phyloP scores from a whole-genome alignment of 208 protist genomes.

The Trypanosoma lewisi region DNA sequence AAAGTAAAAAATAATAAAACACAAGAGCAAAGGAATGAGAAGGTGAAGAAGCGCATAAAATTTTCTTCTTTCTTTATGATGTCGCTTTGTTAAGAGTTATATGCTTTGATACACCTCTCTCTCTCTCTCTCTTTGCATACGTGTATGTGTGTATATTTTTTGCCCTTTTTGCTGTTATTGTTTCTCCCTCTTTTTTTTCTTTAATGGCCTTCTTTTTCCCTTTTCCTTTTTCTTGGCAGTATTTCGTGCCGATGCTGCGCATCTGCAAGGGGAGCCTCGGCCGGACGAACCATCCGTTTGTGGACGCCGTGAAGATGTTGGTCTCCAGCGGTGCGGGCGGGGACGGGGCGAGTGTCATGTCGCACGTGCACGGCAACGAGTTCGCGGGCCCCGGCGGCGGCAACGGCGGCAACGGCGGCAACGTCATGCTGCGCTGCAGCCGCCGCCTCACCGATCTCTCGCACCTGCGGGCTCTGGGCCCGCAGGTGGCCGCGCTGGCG shows the following conservation, averaged over 20 bases:
- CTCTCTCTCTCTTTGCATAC: too few relatives aligned
- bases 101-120: too few relatives aligned
- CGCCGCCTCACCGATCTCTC: slow-evolving; percentile 50
- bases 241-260: slow-evolving; percentile 7
- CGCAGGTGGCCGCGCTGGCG: slow-evolving; percentile 50
- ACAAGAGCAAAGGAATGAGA: background rate
- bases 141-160: too few relatives aligned
- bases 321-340: slow-evolving; percentile 81
- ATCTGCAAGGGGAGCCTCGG: background rate
- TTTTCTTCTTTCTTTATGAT: background rate
- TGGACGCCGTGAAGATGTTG: slow-evolving; percentile 84
- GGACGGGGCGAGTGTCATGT: slow-evolving; percentile 87
- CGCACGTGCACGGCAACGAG: slow-evolving; percentile 86
- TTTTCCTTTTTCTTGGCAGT: slow-evolving; percentile 12
- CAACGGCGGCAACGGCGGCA: slow-evolving; percentile 89
- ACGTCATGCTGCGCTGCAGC: slow-evolving; percentile 71
- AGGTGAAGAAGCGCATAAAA: too few relatives aligned
- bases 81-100: background rate
- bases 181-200: slow-evolving; percentile 24
- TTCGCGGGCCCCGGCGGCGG: slow-evolving; percentile 89
- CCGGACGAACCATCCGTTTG: slow-evolving; percentile 40
- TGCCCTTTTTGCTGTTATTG: slow-evolving; percentile 1
- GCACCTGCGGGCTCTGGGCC: slow-evolving; percentile 69
- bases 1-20: slow-evolving; percentile 14
- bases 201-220: slow-evolving; percentile 8